These are phyloP conservation scores for Aspergillus udagawae DNA, from an alignment of 2,329 filamentous ascomycete species.

Conservation along the genomic window DNA sequence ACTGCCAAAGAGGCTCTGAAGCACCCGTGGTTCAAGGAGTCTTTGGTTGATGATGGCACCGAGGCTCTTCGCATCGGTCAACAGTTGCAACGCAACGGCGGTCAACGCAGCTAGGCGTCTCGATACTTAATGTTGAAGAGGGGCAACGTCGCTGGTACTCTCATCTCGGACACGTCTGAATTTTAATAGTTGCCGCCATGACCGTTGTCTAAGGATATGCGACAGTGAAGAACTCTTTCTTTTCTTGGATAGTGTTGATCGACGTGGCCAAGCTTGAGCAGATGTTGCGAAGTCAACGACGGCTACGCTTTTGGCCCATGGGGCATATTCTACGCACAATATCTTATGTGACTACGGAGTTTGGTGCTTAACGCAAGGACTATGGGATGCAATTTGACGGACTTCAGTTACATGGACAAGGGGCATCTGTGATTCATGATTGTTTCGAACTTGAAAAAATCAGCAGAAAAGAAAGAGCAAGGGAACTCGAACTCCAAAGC, in stretches of 20 bases:
- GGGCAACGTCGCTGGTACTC: not conserved
- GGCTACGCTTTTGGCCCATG: not conserved
- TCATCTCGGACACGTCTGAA: not conserved
- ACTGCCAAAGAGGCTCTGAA: slow-evolving; percentile 62
- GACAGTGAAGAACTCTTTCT: slow-evolving; percentile 15
- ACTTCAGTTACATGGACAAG: not conserved
- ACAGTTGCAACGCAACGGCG: slow-evolving; percentile 31
- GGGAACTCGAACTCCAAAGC: not conserved
- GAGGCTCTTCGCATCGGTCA: slow-evolving; percentile 58
- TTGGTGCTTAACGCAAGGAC: not conserved
- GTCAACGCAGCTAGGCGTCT: slow-evolving; percentile 15
- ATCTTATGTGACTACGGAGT: not conserved
- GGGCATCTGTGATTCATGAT: not conserved
- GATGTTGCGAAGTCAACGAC: not conserved
- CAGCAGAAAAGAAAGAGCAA: slow-evolving; percentile 1
- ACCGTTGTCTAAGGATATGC: slow-evolving; percentile 1
- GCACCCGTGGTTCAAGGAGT: slow-evolving; percentile 64
- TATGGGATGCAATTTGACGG: slow-evolving; percentile 1
- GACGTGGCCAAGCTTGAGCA: slow-evolving; percentile 1
- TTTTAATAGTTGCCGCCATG: not conserved
- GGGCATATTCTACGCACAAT: not conserved
- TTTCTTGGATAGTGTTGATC: slow-evolving; percentile 19
- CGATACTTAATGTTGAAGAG: not conserved
- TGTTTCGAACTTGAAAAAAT: not conserved
- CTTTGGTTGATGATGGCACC: slow-evolving; percentile 61